Evolutionary conservation across 805 yeast genomes (phyloP).

Genomic region (Blastobotrys terrestris): DNA sequence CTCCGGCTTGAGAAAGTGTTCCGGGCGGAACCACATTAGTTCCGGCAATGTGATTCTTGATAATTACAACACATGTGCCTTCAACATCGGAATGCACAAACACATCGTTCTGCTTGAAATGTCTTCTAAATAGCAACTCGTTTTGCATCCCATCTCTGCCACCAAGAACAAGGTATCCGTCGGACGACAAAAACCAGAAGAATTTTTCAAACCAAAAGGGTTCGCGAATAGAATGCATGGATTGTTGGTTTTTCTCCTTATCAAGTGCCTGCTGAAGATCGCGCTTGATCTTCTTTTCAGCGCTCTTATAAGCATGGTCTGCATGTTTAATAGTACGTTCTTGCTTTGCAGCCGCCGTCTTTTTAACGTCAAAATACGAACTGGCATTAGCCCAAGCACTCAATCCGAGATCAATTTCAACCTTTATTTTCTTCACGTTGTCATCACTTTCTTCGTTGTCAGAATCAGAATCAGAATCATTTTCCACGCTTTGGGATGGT

Average conservation of each 20-base stretch:
- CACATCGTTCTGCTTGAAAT: conserved; percentile 66
- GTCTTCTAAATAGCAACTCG: conserved; percentile 73
- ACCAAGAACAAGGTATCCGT: conserved; percentile 78
- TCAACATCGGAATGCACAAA: conserved; percentile 70
- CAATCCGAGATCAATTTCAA: conserved; percentile 58
- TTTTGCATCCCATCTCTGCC: conserved; percentile 79
- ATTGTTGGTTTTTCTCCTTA: conserved; percentile 45
- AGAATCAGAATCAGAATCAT: conserved; percentile 35
- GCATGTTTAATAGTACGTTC: conserved; percentile 75
- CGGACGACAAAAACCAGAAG: conserved; percentile 89
- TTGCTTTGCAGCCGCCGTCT: conserved; percentile 70
- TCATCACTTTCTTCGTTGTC: conserved; percentile 14
- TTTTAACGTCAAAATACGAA: conserved; percentile 69
- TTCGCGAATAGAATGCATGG: conserved; percentile 54
- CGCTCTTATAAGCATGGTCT: conserved; percentile 69
- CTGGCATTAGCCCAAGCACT: conserved; percentile 90
- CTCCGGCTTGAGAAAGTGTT: conserved; percentile 84
- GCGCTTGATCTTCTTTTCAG: conserved; percentile 67
- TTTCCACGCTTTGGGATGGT: conserved; percentile 35
- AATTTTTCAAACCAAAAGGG: conserved; percentile 93
- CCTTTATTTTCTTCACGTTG: conserved; percentile 33
- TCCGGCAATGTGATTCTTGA: conserved; percentile 72
- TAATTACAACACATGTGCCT: conserved; percentile 67
- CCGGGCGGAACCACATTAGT: conserved; percentile 63
- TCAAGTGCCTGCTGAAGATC: conserved; percentile 60